These are phyloP conservation scores for Pythium vanterpoolii DNA, from an alignment of 352 stramenopile species.

Conservation along the genomic window DNA sequence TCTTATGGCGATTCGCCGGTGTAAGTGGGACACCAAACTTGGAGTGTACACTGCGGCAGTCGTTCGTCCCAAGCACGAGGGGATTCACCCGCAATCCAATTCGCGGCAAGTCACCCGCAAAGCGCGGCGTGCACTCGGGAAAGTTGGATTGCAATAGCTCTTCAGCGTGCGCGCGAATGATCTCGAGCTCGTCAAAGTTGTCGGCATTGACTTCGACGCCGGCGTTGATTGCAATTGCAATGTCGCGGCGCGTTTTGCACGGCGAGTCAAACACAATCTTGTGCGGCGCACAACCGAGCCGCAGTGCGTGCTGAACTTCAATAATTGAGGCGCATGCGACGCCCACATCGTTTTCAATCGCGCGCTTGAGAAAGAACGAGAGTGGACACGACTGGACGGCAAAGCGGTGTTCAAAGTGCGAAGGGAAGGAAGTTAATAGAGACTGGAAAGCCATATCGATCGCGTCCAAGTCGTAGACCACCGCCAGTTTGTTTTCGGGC, in stretches of 20 bases:
- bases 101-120: slow-evolving; percentile 55
- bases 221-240: slow-evolving; percentile 78
- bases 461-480: slow-evolving; percentile 84
- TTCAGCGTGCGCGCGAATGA: slow-evolving; percentile 80
- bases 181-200: slow-evolving; percentile 87
- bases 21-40: slow-evolving; percentile 91
- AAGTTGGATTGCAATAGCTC: slow-evolving; percentile 88
- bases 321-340: slow-evolving; percentile 83
- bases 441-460: slow-evolving; percentile 85
- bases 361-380: slow-evolving; percentile 79
- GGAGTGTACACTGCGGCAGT: slow-evolving; percentile 84
- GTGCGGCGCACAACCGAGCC: slow-evolving; percentile 60
- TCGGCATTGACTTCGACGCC: slow-evolving; percentile 91
- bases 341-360: slow-evolving; percentile 73
- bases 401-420: slow-evolving; percentile 87
- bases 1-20: slow-evolving; percentile 41
- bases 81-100: slow-evolving; percentile 92
- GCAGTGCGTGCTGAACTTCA: slow-evolving; percentile 78
- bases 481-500: slow-evolving; percentile 43
- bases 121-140: slow-evolving; percentile 49
- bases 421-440: slow-evolving; percentile 73
- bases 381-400: slow-evolving; percentile 89
- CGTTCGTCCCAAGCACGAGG: slow-evolving; percentile 84
- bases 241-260: slow-evolving; percentile 89
- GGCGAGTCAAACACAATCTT: slow-evolving; percentile 92